Percentiles rank a stretch among this genome's conserved stretches.
These are phyloP conservation scores for Venturia aucupariae DNA, from an alignment of 2,329 filamentous ascomycete genomes.

Conservation along the genomic window DNA sequence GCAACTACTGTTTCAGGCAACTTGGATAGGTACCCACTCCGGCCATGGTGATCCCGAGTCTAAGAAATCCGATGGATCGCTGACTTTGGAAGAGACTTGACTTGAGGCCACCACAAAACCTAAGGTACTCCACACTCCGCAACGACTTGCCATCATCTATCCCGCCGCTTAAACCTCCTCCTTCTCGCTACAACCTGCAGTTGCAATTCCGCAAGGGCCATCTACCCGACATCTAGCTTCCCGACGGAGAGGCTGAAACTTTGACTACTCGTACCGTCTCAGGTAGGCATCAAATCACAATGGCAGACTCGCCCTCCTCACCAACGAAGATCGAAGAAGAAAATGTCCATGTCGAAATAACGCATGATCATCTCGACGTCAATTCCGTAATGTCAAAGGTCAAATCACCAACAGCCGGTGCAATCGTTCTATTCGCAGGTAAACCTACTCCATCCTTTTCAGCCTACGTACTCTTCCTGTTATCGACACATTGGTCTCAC, in stretches of 20 bases:
- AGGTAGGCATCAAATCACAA: neutral
- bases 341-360: constrained; percentile 59
- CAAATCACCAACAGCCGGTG: constrained; percentile 63
- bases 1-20: neutral
- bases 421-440: constrained; percentile 70
- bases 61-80: neutral
- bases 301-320: neutral
- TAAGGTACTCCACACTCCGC: too few relatives aligned
- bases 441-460: constrained; percentile 18
- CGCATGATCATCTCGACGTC: constrained; percentile 50
- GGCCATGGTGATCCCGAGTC: neutral
- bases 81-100: neutral
- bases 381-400: constrained; percentile 54
- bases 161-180: neutral
- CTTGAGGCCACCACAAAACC: neutral
- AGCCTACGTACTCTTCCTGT: neutral
- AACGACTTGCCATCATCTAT: neutral
- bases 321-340: constrained; percentile 27
- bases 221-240: neutral
- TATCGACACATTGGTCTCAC: constrained; percentile 21
- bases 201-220: neutral
- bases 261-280: too few relatives aligned
- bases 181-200: neutral
- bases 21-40: neutral
- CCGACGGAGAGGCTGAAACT: neutral